Evolutionary conservation across 345 rosid genomes (phyloP), one percentile per base, ranked within the genome.

Genomic region (Camelina hispida): DNA sequence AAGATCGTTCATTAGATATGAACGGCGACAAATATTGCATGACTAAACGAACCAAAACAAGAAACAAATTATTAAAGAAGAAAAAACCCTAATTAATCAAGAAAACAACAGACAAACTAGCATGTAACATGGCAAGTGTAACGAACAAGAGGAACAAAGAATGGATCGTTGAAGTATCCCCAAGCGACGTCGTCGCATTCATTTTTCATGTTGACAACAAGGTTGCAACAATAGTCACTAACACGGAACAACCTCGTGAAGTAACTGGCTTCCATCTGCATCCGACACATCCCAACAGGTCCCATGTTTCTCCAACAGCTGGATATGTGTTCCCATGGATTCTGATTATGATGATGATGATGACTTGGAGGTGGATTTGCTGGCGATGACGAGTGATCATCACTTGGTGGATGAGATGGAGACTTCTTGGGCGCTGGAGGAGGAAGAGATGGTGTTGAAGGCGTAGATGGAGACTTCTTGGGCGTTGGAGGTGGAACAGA

Each of bases 61-160:
- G 28, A 65, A 28, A 17, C 17, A 47, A 37, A 66, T 2, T 23
- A 25, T 8, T 9, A 57, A 57, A 35, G 23, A 47, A 62, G 9
- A 61, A 44, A 46, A 65, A 40, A 10, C 4, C 63, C 18, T 64
- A 73, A 73, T 20, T 2, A 4, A 32, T 46, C 9, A 46, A 2
- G 38, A 64, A 9, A 9, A 1, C n/a, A 42, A 32, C 28, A 30
- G 1, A 4, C 0, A 76, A 69, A 25, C 35, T 69, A 77, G 71
- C n/a, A 55, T 3, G 25, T 9, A 11, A 37, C 60, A 10, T 70
- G 75, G 40, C 80, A 77, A 46, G 80, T 77, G 60, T 2, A 23
- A 70, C 75, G 80, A 62, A 77, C 71, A 62, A 77, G 80, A 69
- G 80, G 71, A 56, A 77, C 18, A 63, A 77, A 77, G 66, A 15